Evolutionary conservation across 2,329 filamentous ascomycete species (phyloP).

Genomic region (Mollisia scopiformis): DNA sequence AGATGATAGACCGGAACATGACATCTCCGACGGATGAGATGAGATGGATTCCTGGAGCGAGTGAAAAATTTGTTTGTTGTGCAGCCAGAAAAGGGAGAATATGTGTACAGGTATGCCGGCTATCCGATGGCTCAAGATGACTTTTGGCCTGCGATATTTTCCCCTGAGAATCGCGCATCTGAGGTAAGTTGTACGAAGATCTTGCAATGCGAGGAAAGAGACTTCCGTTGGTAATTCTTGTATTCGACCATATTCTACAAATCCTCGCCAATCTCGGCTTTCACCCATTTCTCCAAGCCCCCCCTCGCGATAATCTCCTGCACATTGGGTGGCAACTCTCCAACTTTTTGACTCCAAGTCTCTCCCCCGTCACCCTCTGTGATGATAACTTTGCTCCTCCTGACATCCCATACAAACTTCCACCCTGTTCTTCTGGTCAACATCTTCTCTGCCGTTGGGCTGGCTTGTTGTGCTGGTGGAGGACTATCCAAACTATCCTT

Average conservation of each 20-base stretch:
- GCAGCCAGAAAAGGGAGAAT: too few relatives aligned
- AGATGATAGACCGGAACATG: background rate
- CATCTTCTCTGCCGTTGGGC: constrained; percentile 49
- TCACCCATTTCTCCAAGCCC: constrained; percentile 81
- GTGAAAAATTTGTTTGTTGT: too few relatives aligned
- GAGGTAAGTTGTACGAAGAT: too few relatives aligned
- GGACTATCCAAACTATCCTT: constrained; percentile 53
- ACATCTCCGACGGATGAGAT: background rate
- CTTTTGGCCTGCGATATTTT: too few relatives aligned
- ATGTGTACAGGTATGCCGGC: too few relatives aligned
- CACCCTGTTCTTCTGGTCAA: constrained; percentile 78
- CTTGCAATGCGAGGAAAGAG: background rate
- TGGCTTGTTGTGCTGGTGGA: constrained; percentile 43
- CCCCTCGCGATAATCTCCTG: constrained; percentile 82
- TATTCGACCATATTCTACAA: constrained; percentile 9
- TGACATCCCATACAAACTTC: constrained; percentile 82
- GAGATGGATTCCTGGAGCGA: too few relatives aligned
- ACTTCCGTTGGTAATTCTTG: background rate
- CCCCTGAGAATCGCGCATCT: too few relatives aligned
- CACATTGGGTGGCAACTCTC: constrained; percentile 81
- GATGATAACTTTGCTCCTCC: constrained; percentile 69
- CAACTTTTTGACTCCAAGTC: constrained; percentile 79
- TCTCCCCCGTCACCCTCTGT: constrained; percentile 68
- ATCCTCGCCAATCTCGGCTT: constrained; percentile 27
- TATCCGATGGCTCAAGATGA: too few relatives aligned